Evolutionary conservation across 305 asterid species (phyloP).

Genomic region (Lippia alba): DNA sequence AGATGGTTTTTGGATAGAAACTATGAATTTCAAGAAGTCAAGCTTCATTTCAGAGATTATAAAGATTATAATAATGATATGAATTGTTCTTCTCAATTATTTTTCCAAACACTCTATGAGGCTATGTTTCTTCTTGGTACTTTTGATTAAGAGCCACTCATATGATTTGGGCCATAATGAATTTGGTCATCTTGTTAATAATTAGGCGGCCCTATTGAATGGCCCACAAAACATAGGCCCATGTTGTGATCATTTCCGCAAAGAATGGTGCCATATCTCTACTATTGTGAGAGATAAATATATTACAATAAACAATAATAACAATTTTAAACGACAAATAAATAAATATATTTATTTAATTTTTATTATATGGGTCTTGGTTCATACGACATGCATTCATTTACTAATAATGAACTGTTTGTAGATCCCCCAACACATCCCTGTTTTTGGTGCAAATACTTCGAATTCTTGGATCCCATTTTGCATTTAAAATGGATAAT

Average conservation of each 20-base stretch:
- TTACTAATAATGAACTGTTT: slow-evolving; percentile 7
- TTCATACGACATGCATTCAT: slow-evolving; percentile 23
- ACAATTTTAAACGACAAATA: neutral
- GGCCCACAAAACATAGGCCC: slow-evolving; percentile 26
- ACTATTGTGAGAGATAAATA: slow-evolving; percentile 24
- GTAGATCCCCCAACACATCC: neutral
- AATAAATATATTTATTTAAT: neutral
- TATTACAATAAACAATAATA: neutral
- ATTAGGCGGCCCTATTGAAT: slow-evolving; percentile 23
- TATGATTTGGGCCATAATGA: slow-evolving; percentile 31
- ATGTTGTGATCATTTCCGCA: slow-evolving; percentile 35
- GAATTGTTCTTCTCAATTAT: slow-evolving; percentile 16
- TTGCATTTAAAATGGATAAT: neutral
- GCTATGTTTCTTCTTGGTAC: slow-evolving; percentile 9
- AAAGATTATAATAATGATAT: neutral
- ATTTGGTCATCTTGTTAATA: slow-evolving; percentile 35
- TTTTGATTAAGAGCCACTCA: slow-evolving; percentile 31
- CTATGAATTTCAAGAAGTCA: no score
- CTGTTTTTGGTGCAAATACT: neutral
- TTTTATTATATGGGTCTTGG: slow-evolving; percentile 9
- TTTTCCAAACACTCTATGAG: slow-evolving; percentile 2
- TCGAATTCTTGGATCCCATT: neutral
- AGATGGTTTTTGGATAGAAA: no score
- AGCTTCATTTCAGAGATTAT: no score
- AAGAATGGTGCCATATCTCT: slow-evolving; percentile 32